Conservation (phyloP, 164 flowering plant genomes). For the Chloranthus sessilifolius region DNA sequence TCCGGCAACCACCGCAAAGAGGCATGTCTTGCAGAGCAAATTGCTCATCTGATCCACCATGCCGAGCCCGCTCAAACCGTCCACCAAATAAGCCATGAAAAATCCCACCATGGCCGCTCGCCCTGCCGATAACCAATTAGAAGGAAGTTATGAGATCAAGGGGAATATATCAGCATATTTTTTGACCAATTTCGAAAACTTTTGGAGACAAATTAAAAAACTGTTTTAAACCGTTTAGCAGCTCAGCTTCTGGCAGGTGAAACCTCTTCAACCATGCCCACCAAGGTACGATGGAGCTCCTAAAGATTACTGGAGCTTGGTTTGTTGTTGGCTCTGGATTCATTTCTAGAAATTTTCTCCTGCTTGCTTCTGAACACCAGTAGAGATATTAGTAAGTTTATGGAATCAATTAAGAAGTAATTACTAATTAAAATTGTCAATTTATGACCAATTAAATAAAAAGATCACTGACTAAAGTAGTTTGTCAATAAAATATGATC, state of each 20-base stretch:
- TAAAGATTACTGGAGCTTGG: slow-evolving; percentile 47
- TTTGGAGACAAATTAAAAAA: not conserved
- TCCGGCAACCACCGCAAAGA: slow-evolving; percentile 35
- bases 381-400: not conserved
- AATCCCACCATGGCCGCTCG: slow-evolving; percentile 72
- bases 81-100: slow-evolving; percentile 50
- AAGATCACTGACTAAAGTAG: too few species aligned
- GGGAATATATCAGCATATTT: not conserved
- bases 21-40: slow-evolving; percentile 46
- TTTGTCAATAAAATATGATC: too few species aligned
- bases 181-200: not conserved
- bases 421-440: too few species aligned
- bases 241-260: slow-evolving; percentile 59
- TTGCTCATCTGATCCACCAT: slow-evolving; percentile 60
- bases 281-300: slow-evolving; percentile 64
- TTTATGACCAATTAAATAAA: too few species aligned
- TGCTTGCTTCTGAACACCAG: slow-evolving; percentile 43
- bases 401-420: too few species aligned
- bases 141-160: not conserved
- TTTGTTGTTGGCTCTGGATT: slow-evolving; percentile 51
- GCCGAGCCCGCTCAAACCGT: slow-evolving; percentile 50
- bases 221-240: slow-evolving; percentile 38
- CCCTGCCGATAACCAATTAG: slow-evolving; percentile 25
- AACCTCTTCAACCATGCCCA: slow-evolving; percentile 61
- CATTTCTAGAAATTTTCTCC: slow-evolving; percentile 52